These are phyloP conservation scores for Ogataea methanolica DNA, from an alignment of 805 yeast genomes.

Conservation along the genomic window DNA sequence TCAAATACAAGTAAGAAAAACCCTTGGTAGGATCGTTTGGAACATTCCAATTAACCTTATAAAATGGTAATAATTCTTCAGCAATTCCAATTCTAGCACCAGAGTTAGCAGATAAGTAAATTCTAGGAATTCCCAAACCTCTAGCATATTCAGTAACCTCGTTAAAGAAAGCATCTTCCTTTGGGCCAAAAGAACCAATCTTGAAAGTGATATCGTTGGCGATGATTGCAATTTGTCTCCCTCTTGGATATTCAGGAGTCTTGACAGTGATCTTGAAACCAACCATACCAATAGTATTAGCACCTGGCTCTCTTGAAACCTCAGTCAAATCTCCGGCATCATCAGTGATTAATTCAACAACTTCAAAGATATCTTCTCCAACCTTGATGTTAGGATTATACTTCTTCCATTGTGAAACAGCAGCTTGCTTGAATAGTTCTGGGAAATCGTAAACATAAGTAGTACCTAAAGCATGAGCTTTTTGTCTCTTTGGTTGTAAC, in stretches of 20 bases:
- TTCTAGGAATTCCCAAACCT: constrained; percentile 87
- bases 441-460: constrained; percentile 99
- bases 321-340: constrained; percentile 81
- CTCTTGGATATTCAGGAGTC: constrained; percentile 96
- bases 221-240: constrained; percentile 87
- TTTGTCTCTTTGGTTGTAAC: constrained; percentile 97
- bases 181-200: constrained; percentile 98
- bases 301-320: constrained; percentile 93
- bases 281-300: constrained; percentile 95
- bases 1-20: constrained; percentile 81
- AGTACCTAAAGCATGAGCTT: constrained; percentile 97
- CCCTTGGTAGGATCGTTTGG: constrained; percentile 75
- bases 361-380: constrained; percentile 74
- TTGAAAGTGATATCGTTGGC: constrained; percentile 97
- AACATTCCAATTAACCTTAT: constrained; percentile 91
- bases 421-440: constrained; percentile 93
- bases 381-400: constrained; percentile 48
- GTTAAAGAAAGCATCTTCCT: constrained; percentile 88
- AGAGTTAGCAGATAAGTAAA: constrained; percentile 94
- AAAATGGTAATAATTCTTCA: constrained; percentile 86
- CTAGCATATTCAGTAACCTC: constrained; percentile 91
- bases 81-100: constrained; percentile 99
- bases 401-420: constrained; percentile 78
- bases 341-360: constrained; percentile 78
- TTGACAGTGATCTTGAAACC: constrained; percentile 87